Evolutionary conservation across 179 eudicot genomes (phyloP), one percentile per base, ranked within the genome.

Genomic region (Silene noctiflora): DNA sequence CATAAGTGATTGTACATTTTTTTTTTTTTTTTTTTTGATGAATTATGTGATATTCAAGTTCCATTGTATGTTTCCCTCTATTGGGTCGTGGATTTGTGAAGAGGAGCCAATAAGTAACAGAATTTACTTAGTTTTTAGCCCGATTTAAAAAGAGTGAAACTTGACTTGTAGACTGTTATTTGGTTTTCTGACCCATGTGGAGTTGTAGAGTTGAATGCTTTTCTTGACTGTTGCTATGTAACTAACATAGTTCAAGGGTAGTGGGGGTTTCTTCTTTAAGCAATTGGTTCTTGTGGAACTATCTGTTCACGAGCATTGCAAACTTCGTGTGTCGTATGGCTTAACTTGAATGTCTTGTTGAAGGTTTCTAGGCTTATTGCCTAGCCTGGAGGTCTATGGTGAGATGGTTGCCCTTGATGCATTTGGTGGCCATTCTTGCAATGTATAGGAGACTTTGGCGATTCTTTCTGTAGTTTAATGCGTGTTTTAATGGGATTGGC

Each of bases 321-420:
- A 75, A 66, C 85, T 82, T 81, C 81, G 82, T 85, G 84, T 83
- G 82, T 79, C 72, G 80, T 72, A 79, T 86, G 74, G 83, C 84
- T 90, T 94, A 88, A 94, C 97, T 87, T 85, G 83, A 87, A 86
- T 90, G 90, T 89, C 87, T 89, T 94, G 87, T 89, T 94, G 98
- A 94, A 94, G 98, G 98, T 94, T 91, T 84, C 85, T 88, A 86
- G 94, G 93, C 92, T 80, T 87, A 75, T 90, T 87, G 91, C 98
- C 96, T 83, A 87, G 87, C 96, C 92, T 88, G 97, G 90, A 83
- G 93, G 92, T 86, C 97, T 86, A 84, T 91, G 98, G 91, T 91
- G 97, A 83, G 97, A 85, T 82, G 84, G 91, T 85, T 89, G 87
- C 88, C 97, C 91, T 82, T 91, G 97, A 88, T 91, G 98, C 93